phyloP scores from a whole-genome alignment of 306 rosid genomes.

The Rosa lucieae region DNA sequence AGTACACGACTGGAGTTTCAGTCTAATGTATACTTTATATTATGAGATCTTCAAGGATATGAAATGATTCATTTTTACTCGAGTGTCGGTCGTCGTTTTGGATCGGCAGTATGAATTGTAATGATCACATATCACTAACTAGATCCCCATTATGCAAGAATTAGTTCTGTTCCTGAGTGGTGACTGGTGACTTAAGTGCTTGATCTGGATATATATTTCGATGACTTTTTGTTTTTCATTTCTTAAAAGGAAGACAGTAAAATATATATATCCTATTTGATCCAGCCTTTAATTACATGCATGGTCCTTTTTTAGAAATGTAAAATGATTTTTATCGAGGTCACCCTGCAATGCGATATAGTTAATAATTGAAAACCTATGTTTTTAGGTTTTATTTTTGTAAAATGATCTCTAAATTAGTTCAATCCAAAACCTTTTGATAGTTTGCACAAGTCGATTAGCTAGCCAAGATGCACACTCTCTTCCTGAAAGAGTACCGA shows the following conservation, averaged over 20 bases:
- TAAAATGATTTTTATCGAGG: background rate
- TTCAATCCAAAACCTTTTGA: background rate
- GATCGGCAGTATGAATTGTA: constrained; percentile 1
- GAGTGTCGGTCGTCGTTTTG: constrained; percentile 16
- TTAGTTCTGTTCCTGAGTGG: background rate
- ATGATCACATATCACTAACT: constrained; percentile 10
- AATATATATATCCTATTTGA: background rate
- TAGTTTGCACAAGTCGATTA: too few relatives aligned
- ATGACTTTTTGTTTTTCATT: too few relatives aligned
- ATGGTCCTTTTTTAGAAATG: background rate
- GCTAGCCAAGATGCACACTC: background rate
- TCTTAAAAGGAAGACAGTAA: background rate
- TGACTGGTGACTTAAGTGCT: background rate
- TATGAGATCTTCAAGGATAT: constrained; percentile 9
- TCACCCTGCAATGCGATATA: background rate
- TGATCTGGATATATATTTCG: background rate
- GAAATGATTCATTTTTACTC: constrained; percentile 16
- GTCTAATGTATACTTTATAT: background rate
- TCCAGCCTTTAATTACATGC: background rate
- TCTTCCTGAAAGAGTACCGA: background rate
- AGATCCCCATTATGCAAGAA: background rate
- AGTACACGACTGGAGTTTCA: constrained; percentile 4
- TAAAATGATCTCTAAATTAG: background rate
- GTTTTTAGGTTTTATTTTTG: background rate
- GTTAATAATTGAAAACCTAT: background rate